Base-by-base conservation (phyloP, 345 rosid species). In the Eucalyptus curtisii region DNA sequence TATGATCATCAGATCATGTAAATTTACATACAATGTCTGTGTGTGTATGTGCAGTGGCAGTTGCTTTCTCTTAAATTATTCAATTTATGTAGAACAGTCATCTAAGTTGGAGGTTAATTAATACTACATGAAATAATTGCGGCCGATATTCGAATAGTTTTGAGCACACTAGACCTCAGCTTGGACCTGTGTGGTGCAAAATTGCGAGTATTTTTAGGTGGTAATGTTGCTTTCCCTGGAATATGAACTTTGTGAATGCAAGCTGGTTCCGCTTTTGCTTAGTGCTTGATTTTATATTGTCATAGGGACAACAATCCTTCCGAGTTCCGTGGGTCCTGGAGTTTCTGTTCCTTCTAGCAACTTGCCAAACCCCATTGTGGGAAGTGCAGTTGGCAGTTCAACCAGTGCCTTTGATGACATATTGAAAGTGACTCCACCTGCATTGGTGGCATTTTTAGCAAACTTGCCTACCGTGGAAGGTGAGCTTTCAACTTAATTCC, bases 371-470 rank as follows among this genome's bases (percentile, higher is more conserved):
- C 86, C 92, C 88, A 91, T 82, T 86, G 89, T 91, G 82, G 89
- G 94, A 31, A 59, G 89, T 66, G 91, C 84, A 44, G 91, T 89
- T 89, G 92, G 93, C 89, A 96, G 89, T 90, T 82, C 94, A 88
- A 84, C 93, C 88, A 90, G 86, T 89, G 89, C 92, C 57, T 88
- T 93, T 86, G 96, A 95, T 71, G 99, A 96, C 87, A 89, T 94
- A 88, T 88, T 95, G 92, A 97, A 95, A 94, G 97, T 94, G 59
- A 94, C 99, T 89, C 96, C 99, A 45, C 96, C 98, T 88, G 93
- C 97, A 89, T 86, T 96, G 91, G 66, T 93, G 52, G 94, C 97
- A 44, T 95, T 97, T 93, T 91, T 96, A 91, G 94, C 96, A 40
- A 95, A 91, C 91, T 92, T 97, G 94, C 99, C 99, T 66, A 84